These are phyloP conservation scores for Diversispora epigaea DNA, from an alignment of 192 early-diverging fungal species.

Conservation along the genomic window DNA sequence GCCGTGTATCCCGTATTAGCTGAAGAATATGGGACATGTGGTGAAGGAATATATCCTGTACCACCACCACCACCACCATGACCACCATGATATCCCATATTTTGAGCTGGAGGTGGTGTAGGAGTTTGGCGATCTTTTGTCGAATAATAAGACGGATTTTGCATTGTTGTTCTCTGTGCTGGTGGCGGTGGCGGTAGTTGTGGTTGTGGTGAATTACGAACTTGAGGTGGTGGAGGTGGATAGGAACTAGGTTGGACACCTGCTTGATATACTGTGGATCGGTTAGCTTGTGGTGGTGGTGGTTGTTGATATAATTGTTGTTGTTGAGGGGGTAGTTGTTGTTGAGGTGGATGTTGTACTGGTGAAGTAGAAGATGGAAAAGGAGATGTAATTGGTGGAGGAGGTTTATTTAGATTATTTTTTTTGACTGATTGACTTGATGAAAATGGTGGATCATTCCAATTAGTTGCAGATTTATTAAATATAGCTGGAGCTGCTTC, in stretches of 20 bases:
- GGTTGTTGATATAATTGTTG: conserved; percentile 28
- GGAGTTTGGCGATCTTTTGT: conserved; percentile 32
- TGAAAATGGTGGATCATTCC: conserved; percentile 60
- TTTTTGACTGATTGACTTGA: conserved; percentile 35
- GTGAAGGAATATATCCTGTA: neutral
- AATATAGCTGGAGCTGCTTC: conserved; percentile 42
- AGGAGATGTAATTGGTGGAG: conserved; percentile 38
- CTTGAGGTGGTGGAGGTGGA: conserved; percentile 37
- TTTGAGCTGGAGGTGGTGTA: conserved; percentile 20
- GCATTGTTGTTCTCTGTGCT: too few species aligned
- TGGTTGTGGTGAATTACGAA: conserved; percentile 36
- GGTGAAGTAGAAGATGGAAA: conserved; percentile 46
- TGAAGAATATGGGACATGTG: conserved; percentile 22
- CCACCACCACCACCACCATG: neutral
- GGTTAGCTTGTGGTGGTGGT: conserved; percentile 30
- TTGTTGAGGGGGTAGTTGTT: conserved; percentile 16
- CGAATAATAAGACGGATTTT: too few species aligned
- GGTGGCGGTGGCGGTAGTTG: conserved; percentile 30
- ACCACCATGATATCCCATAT: conserved; percentile 10
- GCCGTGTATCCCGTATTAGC: conserved; percentile 10
- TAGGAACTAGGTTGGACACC: neutral
- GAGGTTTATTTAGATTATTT: conserved; percentile 31
- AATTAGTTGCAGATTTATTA: conserved; percentile 49
- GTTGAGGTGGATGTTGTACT: conserved; percentile 33
- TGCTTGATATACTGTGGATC: neutral